Conservation (phyloP, 2,329 filamentous ascomycete genomes). For the Scopulariopsis brevicaulis region DNA sequence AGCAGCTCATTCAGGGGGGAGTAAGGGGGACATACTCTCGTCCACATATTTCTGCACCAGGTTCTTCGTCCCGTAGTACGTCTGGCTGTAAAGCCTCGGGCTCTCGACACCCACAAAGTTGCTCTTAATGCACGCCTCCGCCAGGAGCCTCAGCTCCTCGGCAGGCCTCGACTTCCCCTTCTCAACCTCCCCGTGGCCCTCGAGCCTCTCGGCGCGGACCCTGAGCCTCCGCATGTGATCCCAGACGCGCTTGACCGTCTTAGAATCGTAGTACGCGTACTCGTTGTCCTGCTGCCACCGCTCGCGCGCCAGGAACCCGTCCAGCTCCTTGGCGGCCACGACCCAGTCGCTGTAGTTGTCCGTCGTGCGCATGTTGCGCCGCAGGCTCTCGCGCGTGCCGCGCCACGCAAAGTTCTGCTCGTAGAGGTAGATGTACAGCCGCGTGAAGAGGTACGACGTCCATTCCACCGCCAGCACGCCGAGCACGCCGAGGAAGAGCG, state of each 20-base stretch:
- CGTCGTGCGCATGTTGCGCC: slow-evolving; percentile 59
- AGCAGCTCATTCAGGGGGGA: not conserved
- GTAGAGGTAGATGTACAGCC: slow-evolving; percentile 84
- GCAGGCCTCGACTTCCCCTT: slow-evolving; percentile 35
- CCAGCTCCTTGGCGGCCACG: slow-evolving; percentile 64
- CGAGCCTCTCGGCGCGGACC: slow-evolving; percentile 40
- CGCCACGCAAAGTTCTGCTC: slow-evolving; percentile 88
- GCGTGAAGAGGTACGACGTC: slow-evolving; percentile 65
- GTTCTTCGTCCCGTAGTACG: slow-evolving; percentile 95
- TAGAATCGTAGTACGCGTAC: slow-evolving; percentile 78
- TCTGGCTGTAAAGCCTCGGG: slow-evolving; percentile 87
- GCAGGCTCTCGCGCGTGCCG: slow-evolving; percentile 60
- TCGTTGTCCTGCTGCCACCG: slow-evolving; percentile 69
- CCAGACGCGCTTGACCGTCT: slow-evolving; percentile 67
- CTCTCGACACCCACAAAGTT: slow-evolving; percentile 97
- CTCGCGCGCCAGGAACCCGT: slow-evolving; percentile 70
- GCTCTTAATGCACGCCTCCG: slow-evolving; percentile 91
- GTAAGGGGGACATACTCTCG: slow-evolving; percentile 42
- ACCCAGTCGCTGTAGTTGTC: slow-evolving; percentile 78
- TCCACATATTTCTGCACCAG: slow-evolving; percentile 84
- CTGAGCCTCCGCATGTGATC: slow-evolving; percentile 61
- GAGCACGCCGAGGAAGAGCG: slow-evolving; percentile 57
- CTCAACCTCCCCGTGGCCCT: slow-evolving; percentile 15
- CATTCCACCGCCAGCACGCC: slow-evolving; percentile 8
- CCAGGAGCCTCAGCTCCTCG: slow-evolving; percentile 64